A percentile compares a stretch with the other conserved stretches of the same genome.
These are phyloP conservation scores for Glebionis coronaria DNA, from an alignment of 129 eudicot species.

Conservation along the genomic window DNA sequence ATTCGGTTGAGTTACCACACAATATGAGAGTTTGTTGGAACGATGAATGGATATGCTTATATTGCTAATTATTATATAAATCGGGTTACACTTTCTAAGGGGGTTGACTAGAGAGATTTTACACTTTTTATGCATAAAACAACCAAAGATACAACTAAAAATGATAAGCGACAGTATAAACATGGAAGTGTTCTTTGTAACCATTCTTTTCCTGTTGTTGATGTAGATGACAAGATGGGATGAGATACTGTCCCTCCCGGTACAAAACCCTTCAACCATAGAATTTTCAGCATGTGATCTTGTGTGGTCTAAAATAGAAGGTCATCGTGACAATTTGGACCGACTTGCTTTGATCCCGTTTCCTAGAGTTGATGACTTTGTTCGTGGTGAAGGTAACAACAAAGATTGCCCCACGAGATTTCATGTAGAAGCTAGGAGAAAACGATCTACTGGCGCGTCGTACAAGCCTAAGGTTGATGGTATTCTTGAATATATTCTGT, in stretches of 20 bases:
- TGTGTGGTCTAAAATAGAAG: slow-evolving; percentile 81
- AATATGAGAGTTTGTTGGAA: too few relatives aligned
- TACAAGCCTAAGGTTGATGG: slow-evolving; percentile 88
- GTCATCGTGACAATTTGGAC: slow-evolving; percentile 73
- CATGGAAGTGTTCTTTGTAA: too few relatives aligned
- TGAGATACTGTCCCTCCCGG: slow-evolving; percentile 74
- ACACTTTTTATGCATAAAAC: too few relatives aligned
- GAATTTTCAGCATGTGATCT: slow-evolving; percentile 68
- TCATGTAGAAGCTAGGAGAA: slow-evolving; percentile 80
- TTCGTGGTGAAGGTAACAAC: slow-evolving; percentile 64
- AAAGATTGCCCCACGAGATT: slow-evolving; percentile 84
- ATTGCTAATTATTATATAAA: too few relatives aligned
- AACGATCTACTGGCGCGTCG: slow-evolving; percentile 43
- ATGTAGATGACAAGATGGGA: slow-evolving; percentile 88
- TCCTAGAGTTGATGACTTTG: slow-evolving; percentile 66
- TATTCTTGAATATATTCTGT: slow-evolving; percentile 77
- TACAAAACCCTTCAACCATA: slow-evolving; percentile 71
- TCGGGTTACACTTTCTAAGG: too few relatives aligned
- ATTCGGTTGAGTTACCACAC: too few relatives aligned
- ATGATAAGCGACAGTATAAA: too few relatives aligned
- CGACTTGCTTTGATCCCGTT: slow-evolving; percentile 74
- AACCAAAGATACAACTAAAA: too few relatives aligned
- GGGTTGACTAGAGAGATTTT: too few relatives aligned
- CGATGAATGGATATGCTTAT: too few relatives aligned
- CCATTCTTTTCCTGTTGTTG: neutral